Evolutionary conservation across 2,329 filamentous ascomycete genomes (phyloP).

Genomic region (Didymella glomerata): DNA sequence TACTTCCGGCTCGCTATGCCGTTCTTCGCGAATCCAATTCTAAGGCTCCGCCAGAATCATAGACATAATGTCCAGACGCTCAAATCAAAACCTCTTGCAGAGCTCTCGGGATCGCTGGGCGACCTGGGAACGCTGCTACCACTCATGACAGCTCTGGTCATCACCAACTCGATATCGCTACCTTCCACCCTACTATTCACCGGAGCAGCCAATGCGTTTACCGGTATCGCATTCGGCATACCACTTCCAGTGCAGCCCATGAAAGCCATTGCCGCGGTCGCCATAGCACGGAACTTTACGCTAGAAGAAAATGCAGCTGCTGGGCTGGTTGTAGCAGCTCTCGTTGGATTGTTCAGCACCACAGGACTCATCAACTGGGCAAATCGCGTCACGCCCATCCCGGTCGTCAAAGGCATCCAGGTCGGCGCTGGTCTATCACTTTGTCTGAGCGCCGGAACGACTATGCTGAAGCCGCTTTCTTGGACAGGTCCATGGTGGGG

Average conservation of each 20-base stretch:
- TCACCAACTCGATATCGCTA: conserved; percentile 80
- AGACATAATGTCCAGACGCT: conserved; percentile 66
- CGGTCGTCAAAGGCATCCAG: conserved; percentile 94
- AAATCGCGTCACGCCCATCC: conserved; percentile 77
- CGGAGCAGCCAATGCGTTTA: conserved; percentile 84
- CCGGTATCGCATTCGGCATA: conserved; percentile 83
- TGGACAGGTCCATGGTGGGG: conserved; percentile 73
- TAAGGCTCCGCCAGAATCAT: conserved; percentile 41
- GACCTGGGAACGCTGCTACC: conserved; percentile 91
- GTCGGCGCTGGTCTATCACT: conserved; percentile 88
- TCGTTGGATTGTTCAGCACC: conserved; percentile 78
- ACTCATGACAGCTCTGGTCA: conserved; percentile 83
- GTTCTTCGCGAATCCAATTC: conserved; percentile 33
- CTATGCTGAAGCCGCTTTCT: conserved; percentile 71
- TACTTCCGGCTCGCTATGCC: conserved; percentile 28
- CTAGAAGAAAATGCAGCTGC: conserved; percentile 79
- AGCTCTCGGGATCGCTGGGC: conserved; percentile 88
- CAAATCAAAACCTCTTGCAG: conserved; percentile 66
- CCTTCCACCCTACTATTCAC: conserved; percentile 87
- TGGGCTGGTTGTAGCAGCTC: conserved; percentile 77
- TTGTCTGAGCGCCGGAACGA: conserved; percentile 75
- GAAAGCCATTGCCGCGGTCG: conserved; percentile 89
- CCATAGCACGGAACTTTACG: conserved; percentile 74
- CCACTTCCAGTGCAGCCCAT: conserved; percentile 90
- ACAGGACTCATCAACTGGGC: conserved; percentile 82